Conservation (phyloP, 83 land plant genomes). For the Diphasiastrum complanatum region DNA sequence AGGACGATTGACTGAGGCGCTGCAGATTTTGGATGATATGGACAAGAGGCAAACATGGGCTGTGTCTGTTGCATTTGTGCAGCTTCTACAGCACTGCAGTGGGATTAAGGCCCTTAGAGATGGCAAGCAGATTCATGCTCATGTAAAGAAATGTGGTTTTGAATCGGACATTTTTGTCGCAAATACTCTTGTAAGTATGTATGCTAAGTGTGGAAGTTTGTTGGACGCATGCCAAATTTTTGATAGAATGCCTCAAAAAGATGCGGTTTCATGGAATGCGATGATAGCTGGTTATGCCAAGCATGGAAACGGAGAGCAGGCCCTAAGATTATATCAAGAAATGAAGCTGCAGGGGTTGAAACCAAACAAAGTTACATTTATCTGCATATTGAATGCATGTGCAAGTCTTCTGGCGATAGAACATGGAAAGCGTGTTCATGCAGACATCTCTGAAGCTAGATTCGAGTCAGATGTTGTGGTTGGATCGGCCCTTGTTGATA, state of each 20-base stretch:
- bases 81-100: not conserved
- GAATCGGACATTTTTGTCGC: not conserved
- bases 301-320: not conserved
- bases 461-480: constrained; percentile 5
- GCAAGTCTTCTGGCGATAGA: not conserved
- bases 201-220: not conserved
- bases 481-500: constrained; percentile 10
- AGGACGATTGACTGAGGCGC: no score
- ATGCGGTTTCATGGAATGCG: not conserved
- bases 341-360: not conserved
- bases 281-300: not conserved
- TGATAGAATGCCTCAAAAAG: not conserved
- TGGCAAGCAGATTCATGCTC: not conserved
- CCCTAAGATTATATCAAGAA: not conserved
- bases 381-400: no score
- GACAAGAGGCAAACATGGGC: no score
- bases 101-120: not conserved
- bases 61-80: not conserved
- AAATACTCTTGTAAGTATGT: not conserved
- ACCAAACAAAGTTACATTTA: constrained; percentile 1
- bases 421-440: constrained; percentile 9
- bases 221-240: not conserved
- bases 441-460: not conserved
- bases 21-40: no score
- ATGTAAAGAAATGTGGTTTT: not conserved